These are phyloP conservation scores for Trichophaea hybrida DNA, from an alignment of 2,329 filamentous ascomycete genomes.

Conservation along the genomic window DNA sequence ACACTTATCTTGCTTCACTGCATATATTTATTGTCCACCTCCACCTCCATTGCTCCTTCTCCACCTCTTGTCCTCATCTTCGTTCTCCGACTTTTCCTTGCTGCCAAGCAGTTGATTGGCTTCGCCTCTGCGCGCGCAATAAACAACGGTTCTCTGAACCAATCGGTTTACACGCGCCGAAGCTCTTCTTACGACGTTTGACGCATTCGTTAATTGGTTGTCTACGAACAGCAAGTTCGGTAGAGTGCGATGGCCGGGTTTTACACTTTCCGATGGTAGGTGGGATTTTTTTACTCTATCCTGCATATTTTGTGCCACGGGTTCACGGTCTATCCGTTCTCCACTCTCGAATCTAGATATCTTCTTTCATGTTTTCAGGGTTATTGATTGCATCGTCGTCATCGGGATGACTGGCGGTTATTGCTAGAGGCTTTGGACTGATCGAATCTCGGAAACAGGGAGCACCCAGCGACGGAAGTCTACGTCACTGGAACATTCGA, in stretches of 20 bases:
- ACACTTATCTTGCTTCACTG: too few relatives aligned
- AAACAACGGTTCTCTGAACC: too few relatives aligned
- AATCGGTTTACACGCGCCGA: too few relatives aligned
- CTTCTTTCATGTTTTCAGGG: neutral
- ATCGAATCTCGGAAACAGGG: constrained; percentile 42
- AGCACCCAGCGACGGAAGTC: constrained; percentile 69
- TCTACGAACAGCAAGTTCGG: too few relatives aligned
- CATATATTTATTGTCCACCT: too few relatives aligned
- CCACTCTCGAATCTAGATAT: neutral
- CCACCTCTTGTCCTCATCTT: too few relatives aligned
- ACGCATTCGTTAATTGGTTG: too few relatives aligned
- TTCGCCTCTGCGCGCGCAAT: too few relatives aligned
- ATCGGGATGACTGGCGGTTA: neutral
- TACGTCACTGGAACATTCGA: constrained; percentile 95
- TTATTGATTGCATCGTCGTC: neutral
- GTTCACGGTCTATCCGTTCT: neutral
- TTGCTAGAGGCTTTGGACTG: neutral
- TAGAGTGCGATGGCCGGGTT: constrained; percentile 41
- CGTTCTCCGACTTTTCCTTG: too few relatives aligned
- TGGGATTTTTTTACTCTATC: neutral
- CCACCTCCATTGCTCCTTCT: too few relatives aligned
- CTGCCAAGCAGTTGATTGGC: too few relatives aligned
- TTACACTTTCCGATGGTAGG: constrained; percentile 58
- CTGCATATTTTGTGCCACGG: neutral
- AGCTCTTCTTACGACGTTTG: too few relatives aligned